These are phyloP conservation scores for Phlyctochytrium planicorne DNA, from an alignment of 192 early-diverging fungal species.

Conservation along the genomic window DNA sequence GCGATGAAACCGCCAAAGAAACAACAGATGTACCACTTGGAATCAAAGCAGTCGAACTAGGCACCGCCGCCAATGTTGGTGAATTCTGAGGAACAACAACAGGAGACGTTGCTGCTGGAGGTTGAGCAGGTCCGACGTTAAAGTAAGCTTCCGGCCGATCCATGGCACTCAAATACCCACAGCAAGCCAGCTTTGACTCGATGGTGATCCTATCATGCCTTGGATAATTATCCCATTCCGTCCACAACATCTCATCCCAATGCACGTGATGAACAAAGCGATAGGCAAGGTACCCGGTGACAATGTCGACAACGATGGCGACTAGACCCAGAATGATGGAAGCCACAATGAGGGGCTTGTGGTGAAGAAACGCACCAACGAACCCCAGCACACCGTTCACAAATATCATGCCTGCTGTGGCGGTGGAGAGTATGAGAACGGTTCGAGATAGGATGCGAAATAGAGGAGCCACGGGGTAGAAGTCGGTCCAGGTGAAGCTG, in stretches of 20 bases:
- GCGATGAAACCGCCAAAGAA: too few species aligned
- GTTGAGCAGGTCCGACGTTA: too few species aligned
- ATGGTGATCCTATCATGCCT: not conserved
- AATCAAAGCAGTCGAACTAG: too few species aligned
- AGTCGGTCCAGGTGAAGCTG: constrained; percentile 3
- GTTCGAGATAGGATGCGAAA: not conserved
- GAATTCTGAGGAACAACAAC: too few species aligned
- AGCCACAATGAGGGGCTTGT: not conserved
- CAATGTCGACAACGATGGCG: not conserved
- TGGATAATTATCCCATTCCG: not conserved
- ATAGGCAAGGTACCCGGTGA: not conserved
- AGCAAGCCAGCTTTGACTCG: not conserved
- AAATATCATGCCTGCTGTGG: not conserved
- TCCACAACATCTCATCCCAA: not conserved
- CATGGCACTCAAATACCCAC: not conserved
- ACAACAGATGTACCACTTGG: too few species aligned
- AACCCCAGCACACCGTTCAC: not conserved
- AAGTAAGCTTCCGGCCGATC: not conserved
- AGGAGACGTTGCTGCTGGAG: too few species aligned
- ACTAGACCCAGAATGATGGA: not conserved
- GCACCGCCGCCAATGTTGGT: too few species aligned
- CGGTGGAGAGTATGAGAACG: not conserved
- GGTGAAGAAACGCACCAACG: not conserved
- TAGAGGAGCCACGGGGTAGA: not conserved
- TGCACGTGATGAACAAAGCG: not conserved